A percentile compares a stretch with the other conserved stretches of the same genome.
Evolutionary conservation across 495 filamentous ascomycete genomes (phyloP).

Genomic region (Talaromyces liani): DNA sequence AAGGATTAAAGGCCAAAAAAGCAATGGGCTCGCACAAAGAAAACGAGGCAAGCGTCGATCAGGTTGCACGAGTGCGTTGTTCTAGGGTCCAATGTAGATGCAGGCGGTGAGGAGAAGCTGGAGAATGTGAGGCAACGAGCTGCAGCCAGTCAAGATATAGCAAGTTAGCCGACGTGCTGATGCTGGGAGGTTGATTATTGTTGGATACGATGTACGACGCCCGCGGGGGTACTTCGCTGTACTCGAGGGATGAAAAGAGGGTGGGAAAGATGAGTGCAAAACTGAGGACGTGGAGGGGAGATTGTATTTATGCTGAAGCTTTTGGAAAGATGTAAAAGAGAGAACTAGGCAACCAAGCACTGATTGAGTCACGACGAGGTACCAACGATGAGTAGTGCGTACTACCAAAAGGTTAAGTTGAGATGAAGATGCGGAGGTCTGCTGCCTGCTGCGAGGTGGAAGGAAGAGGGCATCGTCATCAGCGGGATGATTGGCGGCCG

Average conservation of each 20-base stretch:
- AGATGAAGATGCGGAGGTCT: not conserved
- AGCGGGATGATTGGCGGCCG: not conserved
- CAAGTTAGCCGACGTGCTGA: not conserved
- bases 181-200: not conserved
- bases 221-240: not conserved
- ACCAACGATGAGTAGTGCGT: not conserved
- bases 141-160: not conserved
- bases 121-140: slow-evolving; percentile 4
- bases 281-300: not conserved
- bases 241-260: not conserved
- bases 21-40: slow-evolving; percentile 5
- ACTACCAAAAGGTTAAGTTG: not conserved
- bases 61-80: slow-evolving; percentile 7
- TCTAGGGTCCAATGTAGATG: not conserved
- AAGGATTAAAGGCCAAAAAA: not conserved
- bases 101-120: slow-evolving; percentile 3
- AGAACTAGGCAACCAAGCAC: not conserved
- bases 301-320: not conserved
- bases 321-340: not conserved
- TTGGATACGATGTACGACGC: not conserved
- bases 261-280: not conserved
- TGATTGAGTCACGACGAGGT: not conserved
- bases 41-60: slow-evolving; percentile 6
- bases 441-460: not conserved
- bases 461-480: not conserved